Base-by-base conservation (phyloP, 2,329 filamentous ascomycete species). In the Cladosporium sp. region DNA sequence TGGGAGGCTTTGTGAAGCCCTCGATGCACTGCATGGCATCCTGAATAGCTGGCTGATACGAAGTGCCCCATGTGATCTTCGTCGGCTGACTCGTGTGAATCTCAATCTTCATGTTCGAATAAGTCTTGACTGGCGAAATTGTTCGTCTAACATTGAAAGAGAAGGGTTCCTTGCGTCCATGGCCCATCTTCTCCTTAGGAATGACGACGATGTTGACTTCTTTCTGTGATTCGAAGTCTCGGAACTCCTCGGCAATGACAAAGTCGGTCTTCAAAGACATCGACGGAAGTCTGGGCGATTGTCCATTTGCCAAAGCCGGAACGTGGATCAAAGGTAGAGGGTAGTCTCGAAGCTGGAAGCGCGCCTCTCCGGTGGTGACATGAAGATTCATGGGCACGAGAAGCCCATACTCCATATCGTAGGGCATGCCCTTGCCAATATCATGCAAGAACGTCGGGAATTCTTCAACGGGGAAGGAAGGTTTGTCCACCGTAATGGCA, bases 11-110 rank as follows among this genome's bases (percentile, higher is more conserved):
- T 1, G 92, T 96, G 66, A 98, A 97, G 2, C 88, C 92, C 69
- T 98, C 93, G 54, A 98, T 87, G 20, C 91, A 91, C 80, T 97
- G 96, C 93, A 98, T 98, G 86, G 97, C 95, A 64, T 98, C 94
- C 67, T 98, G 93, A 42, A 98, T 92, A 1, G 92, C 92, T 22
- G 94, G 93, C 63, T 98, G 94, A 63, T 97, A 98, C 2, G 91
- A 95, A 39, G 93, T 91, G 7, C 91, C 91, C 94, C 93, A 98
- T 0, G 92, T 96, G 47, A 98, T 92, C 38, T 88, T 83, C 0
- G 93, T 98, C 2, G 94, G 88, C 52, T 92, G 82, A 48, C 85
- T 86, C 2, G 92, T 96, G 67, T 97, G 95, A 67, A 98, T 91
- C 56, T 95, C 88, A 60, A 98, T 78, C 29, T 80, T 82, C 68